phyloP scores from a whole-genome alignment of 768 basidiomycete genomes.

The Coprinopsis marcescibilis region DNA sequence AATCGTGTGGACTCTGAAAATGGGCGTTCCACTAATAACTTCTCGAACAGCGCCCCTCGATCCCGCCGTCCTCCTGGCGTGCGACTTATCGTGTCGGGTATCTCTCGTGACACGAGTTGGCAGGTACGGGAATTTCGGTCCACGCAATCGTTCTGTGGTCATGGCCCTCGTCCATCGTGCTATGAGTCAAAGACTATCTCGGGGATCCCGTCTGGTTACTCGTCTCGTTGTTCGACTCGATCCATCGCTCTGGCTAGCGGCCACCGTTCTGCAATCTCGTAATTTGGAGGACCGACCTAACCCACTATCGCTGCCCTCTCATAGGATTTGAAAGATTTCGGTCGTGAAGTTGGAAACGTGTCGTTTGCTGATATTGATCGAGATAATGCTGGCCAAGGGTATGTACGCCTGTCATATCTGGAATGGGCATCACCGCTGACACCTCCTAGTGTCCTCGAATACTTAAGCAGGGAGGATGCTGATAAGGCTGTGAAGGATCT shows the following conservation, averaged over 20 bases:
- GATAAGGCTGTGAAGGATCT: constrained; percentile 89
- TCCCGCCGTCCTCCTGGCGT: constrained; percentile 75
- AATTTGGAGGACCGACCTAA: constrained; percentile 37
- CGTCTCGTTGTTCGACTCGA: neutral
- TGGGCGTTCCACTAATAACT: constrained; percentile 11
- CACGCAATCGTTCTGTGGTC: constrained; percentile 5
- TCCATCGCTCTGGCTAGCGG: constrained; percentile 1
- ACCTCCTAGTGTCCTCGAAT: constrained; percentile 75
- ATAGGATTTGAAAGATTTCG: constrained; percentile 98
- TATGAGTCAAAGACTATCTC: neutral
- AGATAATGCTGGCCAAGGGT: constrained; percentile 84
- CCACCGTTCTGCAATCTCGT: constrained; percentile 17
- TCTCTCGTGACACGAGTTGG: constrained; percentile 96
- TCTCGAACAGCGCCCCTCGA: constrained; percentile 43
- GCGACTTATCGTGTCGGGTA: constrained; percentile 79
- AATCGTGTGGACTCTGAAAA: constrained; percentile 1
- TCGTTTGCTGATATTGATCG: constrained; percentile 95
- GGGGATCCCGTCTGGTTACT: constrained; percentile 1
- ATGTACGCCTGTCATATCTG: constrained; percentile 21
- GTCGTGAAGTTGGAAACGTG: constrained; percentile 88
- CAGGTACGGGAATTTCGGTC: constrained; percentile 70
- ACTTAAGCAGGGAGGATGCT: constrained; percentile 81
- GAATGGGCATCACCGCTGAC: neutral
- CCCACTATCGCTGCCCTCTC: constrained; percentile 32
- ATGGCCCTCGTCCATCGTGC: neutral